Evolutionary conservation across 2,329 filamentous ascomycete genomes (phyloP).

Genomic region (Drechslera avenae): DNA sequence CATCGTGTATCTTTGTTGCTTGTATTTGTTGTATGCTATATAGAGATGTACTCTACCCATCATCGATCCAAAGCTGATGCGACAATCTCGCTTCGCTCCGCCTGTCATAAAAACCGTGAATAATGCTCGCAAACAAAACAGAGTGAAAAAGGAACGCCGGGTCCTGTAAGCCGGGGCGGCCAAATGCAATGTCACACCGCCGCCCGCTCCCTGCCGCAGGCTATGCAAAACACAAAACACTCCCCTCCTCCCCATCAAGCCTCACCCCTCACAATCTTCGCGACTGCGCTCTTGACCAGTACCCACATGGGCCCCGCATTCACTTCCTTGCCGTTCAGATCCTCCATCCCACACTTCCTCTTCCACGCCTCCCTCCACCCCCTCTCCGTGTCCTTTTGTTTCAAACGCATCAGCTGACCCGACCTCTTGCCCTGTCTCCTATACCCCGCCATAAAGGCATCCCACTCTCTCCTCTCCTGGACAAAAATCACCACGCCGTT

Average conservation of each 20-base stretch:
- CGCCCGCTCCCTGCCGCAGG: background rate
- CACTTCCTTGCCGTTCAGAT: constrained; percentile 24
- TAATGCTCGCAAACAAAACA: constrained; percentile 8
- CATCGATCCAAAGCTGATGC: background rate
- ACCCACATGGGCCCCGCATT: constrained; percentile 37
- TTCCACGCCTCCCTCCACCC: constrained; percentile 32
- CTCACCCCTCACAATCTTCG: constrained; percentile 30
- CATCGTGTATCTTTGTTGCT: background rate
- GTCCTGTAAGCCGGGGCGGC: background rate
- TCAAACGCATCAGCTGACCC: constrained; percentile 26
- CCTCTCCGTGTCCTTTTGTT: constrained; percentile 29
- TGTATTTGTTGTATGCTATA: no score
- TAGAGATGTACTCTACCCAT: no score
- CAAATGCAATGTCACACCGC: background rate
- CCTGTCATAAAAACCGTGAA: constrained; percentile 10
- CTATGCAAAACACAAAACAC: background rate
- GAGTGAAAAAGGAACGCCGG: constrained; percentile 6
- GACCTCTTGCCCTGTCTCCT: constrained; percentile 28
- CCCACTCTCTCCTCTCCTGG: constrained; percentile 31
- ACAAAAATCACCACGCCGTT: constrained; percentile 34
- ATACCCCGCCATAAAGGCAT: constrained; percentile 31
- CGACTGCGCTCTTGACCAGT: constrained; percentile 32
- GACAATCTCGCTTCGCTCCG: constrained; percentile 2
- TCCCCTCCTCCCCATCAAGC: constrained; percentile 20
- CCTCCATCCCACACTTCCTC: constrained; percentile 30